Percentiles rank a stretch among this genome's conserved stretches.
These are phyloP conservation scores for Penicillium brevicompactum DNA, from an alignment of 2,329 filamentous ascomycete species.

Conservation along the genomic window DNA sequence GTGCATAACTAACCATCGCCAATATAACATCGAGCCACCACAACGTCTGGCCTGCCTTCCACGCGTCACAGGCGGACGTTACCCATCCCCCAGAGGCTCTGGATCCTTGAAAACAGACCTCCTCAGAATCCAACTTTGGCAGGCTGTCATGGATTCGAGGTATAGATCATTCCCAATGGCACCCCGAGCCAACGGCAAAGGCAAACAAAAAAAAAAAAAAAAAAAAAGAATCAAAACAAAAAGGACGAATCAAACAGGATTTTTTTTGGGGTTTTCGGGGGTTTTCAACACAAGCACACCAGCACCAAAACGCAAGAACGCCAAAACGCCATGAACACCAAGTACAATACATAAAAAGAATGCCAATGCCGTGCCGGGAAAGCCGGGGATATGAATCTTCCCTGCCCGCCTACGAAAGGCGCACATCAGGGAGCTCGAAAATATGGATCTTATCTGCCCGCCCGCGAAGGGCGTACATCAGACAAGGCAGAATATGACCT, in stretches of 20 bases:
- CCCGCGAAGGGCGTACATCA: neutral
- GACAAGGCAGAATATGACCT: neutral
- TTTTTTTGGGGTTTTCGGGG: neutral
- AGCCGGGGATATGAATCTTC: neutral
- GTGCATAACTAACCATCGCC: too few relatives aligned
- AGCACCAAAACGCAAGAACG: neutral
- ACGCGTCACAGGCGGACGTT: neutral
- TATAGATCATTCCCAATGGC: slow-evolving; percentile 30
- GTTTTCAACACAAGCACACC: neutral
- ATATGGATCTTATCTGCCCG: neutral
- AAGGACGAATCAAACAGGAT: neutral
- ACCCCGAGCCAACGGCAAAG: neutral
- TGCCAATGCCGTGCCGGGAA: neutral
- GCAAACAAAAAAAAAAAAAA: neutral
- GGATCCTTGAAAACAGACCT: neutral
- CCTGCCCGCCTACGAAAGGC: neutral
- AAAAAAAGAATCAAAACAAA: neutral
- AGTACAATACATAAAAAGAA: neutral
- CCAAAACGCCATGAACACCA: slow-evolving; percentile 14
- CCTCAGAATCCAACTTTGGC: neutral
- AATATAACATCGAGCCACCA: neutral
- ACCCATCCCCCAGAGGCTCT: neutral
- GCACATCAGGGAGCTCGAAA: neutral
- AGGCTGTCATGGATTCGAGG: neutral
- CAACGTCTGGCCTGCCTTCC: neutral